Base-by-base conservation (phyloP, 345 rosid species). In the Passiflora organensis region DNA sequence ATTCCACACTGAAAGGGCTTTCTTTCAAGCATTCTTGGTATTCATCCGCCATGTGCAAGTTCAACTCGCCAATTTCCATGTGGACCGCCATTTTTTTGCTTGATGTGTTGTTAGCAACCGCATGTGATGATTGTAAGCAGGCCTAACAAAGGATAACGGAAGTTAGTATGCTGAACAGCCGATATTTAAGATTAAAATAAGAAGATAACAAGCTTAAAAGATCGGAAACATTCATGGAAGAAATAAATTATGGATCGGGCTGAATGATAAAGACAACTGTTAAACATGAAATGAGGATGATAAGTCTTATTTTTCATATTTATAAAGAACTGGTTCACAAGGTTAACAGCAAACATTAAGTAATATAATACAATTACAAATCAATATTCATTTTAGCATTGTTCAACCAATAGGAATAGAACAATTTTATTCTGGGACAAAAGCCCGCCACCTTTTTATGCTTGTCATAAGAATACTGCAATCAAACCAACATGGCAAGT, bases 1-100 rank as follows among this genome's bases (percentile, higher is more conserved):
- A 83, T 75, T 93, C 99, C 63, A 89, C 76, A 21, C 86, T 80
- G 21, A 89, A 89, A 53, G 84, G 87, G 73, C 79, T 80, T 70
- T 78, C 98, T 67, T 78, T 86, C 64, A 81, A 70, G 80, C 80
- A 86, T 77, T 91, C 96, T 70, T 91, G 91, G 72, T 89, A 89
- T 69, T 89, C 99, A 67, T 86, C 96, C 62, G 86, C 91, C 87
- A 80, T 71, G 75, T 89, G 85, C 71, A 93, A 74, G 82, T 93
- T 93, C 43, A 93, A 60, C 60, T 93, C 99, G 65, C 99, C 97
- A 71, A 93, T 89, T 69, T 93, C 99, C 86, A 82, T 72, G 76
- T 93, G 95, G 37, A 84, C 76, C 32, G 85, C 59, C 63, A 87
- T 82, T 66, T 91, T 95, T 69, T 51, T 60, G 62, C 65, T 78